Evolutionary conservation across 192 early-diverging fungal genomes (phyloP).

Genomic region (Jimgerdemannia flammicorona): DNA sequence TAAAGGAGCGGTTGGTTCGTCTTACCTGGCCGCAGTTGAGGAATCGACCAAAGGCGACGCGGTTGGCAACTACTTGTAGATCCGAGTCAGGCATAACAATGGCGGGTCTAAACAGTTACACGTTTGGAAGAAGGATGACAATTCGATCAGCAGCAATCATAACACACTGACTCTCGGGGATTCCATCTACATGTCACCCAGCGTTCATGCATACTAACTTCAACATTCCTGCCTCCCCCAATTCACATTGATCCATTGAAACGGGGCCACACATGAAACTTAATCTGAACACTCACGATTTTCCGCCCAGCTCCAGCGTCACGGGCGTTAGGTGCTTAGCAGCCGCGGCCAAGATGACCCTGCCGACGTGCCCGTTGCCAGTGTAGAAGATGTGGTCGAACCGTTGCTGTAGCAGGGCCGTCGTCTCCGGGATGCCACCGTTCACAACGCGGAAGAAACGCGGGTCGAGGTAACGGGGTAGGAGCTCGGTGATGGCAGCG

Average conservation of each 20-base stretch:
- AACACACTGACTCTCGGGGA: too few species aligned
- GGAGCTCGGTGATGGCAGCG: conserved; percentile 53
- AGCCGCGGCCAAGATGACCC: conserved; percentile 79
- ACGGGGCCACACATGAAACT: not conserved
- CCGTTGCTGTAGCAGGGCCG: conserved; percentile 61
- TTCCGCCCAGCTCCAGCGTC: conserved; percentile 93
- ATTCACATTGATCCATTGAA: not conserved
- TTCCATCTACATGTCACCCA: too few species aligned
- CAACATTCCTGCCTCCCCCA: too few species aligned
- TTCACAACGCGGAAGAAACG: conserved; percentile 68
- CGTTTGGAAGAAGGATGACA: not conserved
- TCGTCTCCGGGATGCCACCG: conserved; percentile 75
- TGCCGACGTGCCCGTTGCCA: conserved; percentile 76
- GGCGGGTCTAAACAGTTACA: conserved; percentile 37
- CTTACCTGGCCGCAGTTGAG: conserved; percentile 84
- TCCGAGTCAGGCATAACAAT: conserved; percentile 68
- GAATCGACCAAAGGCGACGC: conserved; percentile 78
- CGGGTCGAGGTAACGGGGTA: conserved; percentile 77
- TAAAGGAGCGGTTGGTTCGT: not conserved
- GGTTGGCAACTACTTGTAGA: conserved; percentile 57
- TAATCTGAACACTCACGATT: conserved; percentile 42
- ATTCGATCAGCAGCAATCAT: not conserved
- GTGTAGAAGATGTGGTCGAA: conserved; percentile 97
- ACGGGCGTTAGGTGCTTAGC: conserved; percentile 87
- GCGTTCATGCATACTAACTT: too few species aligned